Conservation (phyloP, 2,329 filamentous ascomycete genomes). For the Paecilomyces sp. region DNA sequence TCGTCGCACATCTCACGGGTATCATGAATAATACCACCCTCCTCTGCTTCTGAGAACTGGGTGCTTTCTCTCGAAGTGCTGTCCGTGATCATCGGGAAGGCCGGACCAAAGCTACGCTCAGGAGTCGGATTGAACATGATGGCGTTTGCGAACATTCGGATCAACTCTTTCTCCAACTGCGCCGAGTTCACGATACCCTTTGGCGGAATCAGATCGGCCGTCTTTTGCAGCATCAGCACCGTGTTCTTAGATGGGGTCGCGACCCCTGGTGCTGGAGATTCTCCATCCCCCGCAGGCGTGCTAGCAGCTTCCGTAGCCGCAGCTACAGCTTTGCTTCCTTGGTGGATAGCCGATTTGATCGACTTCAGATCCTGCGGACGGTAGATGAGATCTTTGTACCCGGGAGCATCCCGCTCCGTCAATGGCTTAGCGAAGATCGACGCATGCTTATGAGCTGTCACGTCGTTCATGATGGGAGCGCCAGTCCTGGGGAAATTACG, state of each 20-base stretch:
- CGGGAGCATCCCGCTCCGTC: conserved; percentile 67
- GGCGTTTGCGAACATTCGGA: conserved; percentile 95
- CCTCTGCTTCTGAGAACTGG: conserved; percentile 61
- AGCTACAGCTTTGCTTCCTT: conserved; percentile 37
- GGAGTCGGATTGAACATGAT: conserved; percentile 96
- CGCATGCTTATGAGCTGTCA: conserved; percentile 67
- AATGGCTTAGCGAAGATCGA: conserved; percentile 73
- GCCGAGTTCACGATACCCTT: conserved; percentile 87
- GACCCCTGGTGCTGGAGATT: conserved; percentile 30
- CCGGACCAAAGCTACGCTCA: conserved; percentile 59
- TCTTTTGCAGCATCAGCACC: conserved; percentile 45
- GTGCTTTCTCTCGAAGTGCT: conserved; percentile 27
- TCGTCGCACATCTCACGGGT: conserved; percentile 84
- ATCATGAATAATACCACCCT: conserved; percentile 81
- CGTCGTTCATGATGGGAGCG: conserved; percentile 66
- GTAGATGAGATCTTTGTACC: conserved; percentile 66
- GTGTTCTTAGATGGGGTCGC: conserved; percentile 34
- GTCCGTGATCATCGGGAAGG: conserved; percentile 48
- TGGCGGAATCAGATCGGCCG: conserved; percentile 72
- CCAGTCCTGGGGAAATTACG: conserved; percentile 58
- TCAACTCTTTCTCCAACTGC: conserved; percentile 86
- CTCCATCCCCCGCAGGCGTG: conserved; percentile 55
- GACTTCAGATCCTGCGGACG: conserved; percentile 71
- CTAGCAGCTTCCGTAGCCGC: conserved; percentile 54
- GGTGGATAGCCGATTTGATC: conserved; percentile 63